Conservation (phyloP, 345 rosid species). For the Camelina hispida region DNA sequence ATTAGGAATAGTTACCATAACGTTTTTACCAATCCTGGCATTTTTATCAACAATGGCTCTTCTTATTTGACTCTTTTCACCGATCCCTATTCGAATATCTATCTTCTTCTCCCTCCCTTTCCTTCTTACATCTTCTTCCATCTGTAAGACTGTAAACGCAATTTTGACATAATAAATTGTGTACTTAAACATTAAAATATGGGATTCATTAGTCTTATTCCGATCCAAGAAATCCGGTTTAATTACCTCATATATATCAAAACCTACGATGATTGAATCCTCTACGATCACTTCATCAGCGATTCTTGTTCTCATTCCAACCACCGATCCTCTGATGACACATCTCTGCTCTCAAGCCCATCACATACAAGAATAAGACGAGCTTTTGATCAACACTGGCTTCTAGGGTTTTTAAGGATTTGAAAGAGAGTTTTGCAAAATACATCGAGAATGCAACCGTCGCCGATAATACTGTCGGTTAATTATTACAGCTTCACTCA, state of each 20-base stretch:
- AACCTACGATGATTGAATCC: slow-evolving; percentile 81
- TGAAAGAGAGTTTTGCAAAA: slow-evolving; percentile 32
- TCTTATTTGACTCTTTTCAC: slow-evolving; percentile 59
- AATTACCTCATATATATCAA: slow-evolving; percentile 70
- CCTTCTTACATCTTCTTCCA: slow-evolving; percentile 40
- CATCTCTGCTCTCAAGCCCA: slow-evolving; percentile 61
- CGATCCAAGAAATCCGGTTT: slow-evolving; percentile 22
- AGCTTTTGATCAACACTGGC: slow-evolving; percentile 13
- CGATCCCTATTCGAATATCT: slow-evolving; percentile 66
- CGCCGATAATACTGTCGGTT: slow-evolving; percentile 69
- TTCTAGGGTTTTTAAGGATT: slow-evolving; percentile 25
- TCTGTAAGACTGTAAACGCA: too few relatives aligned
- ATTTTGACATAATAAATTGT: too few relatives aligned
- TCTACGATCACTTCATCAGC: slow-evolving; percentile 63
- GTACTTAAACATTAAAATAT: not conserved
- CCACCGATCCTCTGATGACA: slow-evolving; percentile 68
- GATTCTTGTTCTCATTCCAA: slow-evolving; percentile 81
- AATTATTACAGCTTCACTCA: slow-evolving; percentile 62
- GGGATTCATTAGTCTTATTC: not conserved
- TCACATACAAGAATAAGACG: slow-evolving; percentile 9
- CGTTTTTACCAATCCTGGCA: slow-evolving; percentile 82
- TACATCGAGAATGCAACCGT: slow-evolving; percentile 84
- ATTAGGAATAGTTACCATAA: slow-evolving; percentile 30
- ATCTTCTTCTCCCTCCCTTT: slow-evolving; percentile 31
- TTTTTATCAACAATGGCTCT: slow-evolving; percentile 79